A percentile compares a stretch with the other conserved stretches of the same genome.
phyloP scores from a whole-genome alignment of 176 grass and related monocot species.

The Carex scoparia region DNA sequence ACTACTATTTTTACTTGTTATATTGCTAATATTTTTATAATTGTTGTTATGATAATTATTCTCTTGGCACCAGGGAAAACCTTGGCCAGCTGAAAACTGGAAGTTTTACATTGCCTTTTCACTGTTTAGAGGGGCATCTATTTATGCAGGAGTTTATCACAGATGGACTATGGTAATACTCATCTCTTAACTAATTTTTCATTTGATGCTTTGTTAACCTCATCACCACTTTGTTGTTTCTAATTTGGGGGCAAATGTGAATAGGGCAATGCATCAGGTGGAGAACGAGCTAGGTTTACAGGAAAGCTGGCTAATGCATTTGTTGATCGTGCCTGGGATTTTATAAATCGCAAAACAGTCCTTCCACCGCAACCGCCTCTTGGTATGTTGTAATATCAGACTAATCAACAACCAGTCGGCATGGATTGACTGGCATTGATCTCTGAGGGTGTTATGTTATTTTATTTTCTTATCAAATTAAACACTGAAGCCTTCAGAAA shows the following conservation, averaged over 20 bases:
- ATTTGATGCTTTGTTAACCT: slow-evolving; percentile 3
- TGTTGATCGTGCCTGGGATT: slow-evolving; percentile 69
- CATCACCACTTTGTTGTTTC: slow-evolving; percentile 35
- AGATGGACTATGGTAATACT: slow-evolving; percentile 82
- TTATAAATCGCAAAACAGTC: slow-evolving; percentile 58
- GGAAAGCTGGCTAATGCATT: slow-evolving; percentile 49
- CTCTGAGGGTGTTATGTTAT: neutral
- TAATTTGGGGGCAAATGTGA: slow-evolving; percentile 14
- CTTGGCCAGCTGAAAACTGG: slow-evolving; percentile 85
- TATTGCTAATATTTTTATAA: neutral
- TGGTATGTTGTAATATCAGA: slow-evolving; percentile 36
- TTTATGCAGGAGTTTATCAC: slow-evolving; percentile 89
- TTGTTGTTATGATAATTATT: slow-evolving; percentile 9
- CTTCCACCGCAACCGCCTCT: slow-evolving; percentile 41
- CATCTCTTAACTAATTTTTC: slow-evolving; percentile 11
- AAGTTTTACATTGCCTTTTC: slow-evolving; percentile 89
- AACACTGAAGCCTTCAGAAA: neutral
- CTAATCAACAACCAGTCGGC: neutral
- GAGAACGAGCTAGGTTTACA: slow-evolving; percentile 66
- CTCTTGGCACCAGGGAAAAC: slow-evolving; percentile 47
- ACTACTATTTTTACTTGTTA: too few species aligned
- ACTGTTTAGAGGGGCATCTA: slow-evolving; percentile 81
- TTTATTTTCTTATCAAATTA: neutral
- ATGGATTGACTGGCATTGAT: neutral
- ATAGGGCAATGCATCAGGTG: slow-evolving; percentile 97